Conservation (phyloP, 441 rosid genomes). For the Pelargonium fulgidum region DNA sequence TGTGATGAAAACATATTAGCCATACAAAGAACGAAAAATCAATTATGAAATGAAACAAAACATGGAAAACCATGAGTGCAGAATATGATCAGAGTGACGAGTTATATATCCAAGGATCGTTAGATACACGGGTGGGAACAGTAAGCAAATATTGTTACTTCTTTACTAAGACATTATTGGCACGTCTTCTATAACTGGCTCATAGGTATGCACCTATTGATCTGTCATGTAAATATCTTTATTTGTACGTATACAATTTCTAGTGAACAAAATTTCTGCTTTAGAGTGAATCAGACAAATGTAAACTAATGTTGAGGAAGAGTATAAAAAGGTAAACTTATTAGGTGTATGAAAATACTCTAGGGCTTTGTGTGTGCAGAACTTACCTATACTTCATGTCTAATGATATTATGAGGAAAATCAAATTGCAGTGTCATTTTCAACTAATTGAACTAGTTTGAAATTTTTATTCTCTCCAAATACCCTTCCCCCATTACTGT, state of each 20-base stretch:
- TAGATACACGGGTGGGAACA: no score
- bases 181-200: no score
- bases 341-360: not conserved
- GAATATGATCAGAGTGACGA: no score
- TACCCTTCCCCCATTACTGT: no score
- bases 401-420: not conserved
- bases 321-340: not conserved
- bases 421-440: not conserved
- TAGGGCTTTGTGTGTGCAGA: not conserved
- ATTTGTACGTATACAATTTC: not conserved
- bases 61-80: no score
- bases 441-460: not conserved
- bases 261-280: not conserved
- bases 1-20: no score
- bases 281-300: not conserved
- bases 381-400: not conserved
- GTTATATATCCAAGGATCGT: no score
- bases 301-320: not conserved
- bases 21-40: no score
- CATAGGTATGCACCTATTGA: not conserved
- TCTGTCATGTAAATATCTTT: not conserved
- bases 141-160: no score
- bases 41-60: no score
- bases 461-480: no score
- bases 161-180: no score